phyloP scores from a whole-genome alignment of 2,329 filamentous ascomycete genomes.

The Alternaria novae-zelandiae region DNA sequence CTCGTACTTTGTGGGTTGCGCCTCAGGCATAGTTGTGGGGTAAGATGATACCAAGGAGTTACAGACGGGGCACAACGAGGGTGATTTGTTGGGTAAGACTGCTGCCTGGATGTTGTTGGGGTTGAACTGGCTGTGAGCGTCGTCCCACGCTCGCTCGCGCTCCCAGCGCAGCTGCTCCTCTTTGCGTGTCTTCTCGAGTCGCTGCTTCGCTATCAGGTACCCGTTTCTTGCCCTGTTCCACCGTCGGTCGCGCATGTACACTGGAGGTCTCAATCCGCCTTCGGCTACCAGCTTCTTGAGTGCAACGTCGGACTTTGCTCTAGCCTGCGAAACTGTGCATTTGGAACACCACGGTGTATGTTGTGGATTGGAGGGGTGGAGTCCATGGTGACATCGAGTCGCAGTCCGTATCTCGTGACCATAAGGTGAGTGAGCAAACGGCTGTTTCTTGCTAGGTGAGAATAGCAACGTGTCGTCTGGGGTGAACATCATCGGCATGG shows the following conservation, averaged over 20 bases:
- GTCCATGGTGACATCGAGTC: conserved; percentile 28
- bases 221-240: conserved; percentile 31
- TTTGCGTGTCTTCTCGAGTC: conserved; percentile 16
- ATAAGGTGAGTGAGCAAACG: conserved; percentile 1
- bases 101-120: conserved; percentile 10
- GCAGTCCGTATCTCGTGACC: conserved; percentile 21
- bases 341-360: conserved; percentile 27
- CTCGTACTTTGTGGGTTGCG: conserved; percentile 7
- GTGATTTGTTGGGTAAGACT: conserved; percentile 2
- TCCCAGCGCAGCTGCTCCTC: conserved; percentile 29
- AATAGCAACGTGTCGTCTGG: neutral
- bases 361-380: conserved; percentile 27
- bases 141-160: conserved; percentile 30
- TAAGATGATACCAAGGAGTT: conserved; percentile 12
- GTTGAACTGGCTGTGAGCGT: conserved; percentile 14
- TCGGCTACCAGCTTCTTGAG: conserved; percentile 13
- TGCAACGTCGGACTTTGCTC: conserved; percentile 20
- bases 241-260: conserved; percentile 17
- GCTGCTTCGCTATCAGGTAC: conserved; percentile 18
- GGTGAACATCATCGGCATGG: conserved; percentile 17
- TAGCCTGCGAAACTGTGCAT: conserved; percentile 21
- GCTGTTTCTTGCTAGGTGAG: neutral
- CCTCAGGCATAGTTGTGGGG: conserved; percentile 8
- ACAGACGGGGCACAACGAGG: conserved; percentile 18
- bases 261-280: conserved; percentile 20